Base-by-base conservation (phyloP, 2,329 filamentous ascomycete genomes). In the Coniochaeta sp. region DNA sequence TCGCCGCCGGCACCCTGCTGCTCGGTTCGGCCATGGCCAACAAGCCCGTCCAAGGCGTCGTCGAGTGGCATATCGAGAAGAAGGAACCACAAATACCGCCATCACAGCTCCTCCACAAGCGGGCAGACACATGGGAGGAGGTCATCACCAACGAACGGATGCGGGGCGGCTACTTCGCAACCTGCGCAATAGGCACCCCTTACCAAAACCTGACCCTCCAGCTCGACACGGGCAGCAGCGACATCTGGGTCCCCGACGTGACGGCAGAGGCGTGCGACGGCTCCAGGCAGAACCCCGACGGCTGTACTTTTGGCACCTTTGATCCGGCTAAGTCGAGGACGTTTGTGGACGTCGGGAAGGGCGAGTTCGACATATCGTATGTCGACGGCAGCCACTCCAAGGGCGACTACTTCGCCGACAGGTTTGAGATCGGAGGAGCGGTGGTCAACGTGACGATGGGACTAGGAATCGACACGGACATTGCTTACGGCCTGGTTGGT, bases 221-320 rank as follows among this genome's bases (percentile, higher is more conserved):
- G 62, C 71, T 86, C 42, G 82, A 86, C 64, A 86, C 82, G 0
- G 83, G 82, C 38, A 84, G 80, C 60, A 83, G 80, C 55, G 83
- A 86, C 65, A 75, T 82, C 20, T 86, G 83, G 82, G 73, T 85
- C 33, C 74, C 76, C 13, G 61, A 50, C 28, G 53, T 52, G 5
- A 9, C 24, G 1, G 50, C 51, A 3, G 22, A 35, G 13, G 52
- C 57, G 14, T 58, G 55, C 24, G 20, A 22, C 6, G 14, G 30
- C 16, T 5, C 31, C 9, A n/a, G 22, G 5, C 12, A 27, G 5
- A 22, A 40, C 20, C 49, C 53, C 46, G 33, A 51, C 8, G 61
- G 61, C 28, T 66, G 64, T 40, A 31, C 26, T 7, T 47, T 63
- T 0, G 60, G 62, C 9, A 57, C 59, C 12, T 67, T 78, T 58